phyloP scores from a whole-genome alignment of 768 basidiomycete species.

The Boletales sp. region DNA sequence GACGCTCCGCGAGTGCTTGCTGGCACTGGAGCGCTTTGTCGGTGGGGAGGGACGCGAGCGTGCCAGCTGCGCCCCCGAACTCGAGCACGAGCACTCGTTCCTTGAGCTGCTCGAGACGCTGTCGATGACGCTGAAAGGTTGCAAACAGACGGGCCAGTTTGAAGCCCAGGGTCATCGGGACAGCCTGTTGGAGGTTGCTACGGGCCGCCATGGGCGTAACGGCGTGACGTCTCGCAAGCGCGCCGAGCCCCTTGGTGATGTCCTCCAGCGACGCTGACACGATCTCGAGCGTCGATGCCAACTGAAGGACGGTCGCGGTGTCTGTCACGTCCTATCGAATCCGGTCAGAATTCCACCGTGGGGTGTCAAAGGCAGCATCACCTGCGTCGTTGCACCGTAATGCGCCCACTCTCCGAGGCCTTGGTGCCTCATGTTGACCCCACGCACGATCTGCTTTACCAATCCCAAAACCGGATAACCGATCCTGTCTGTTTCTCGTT shows the following conservation, averaged over 20 bases:
- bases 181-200: conserved; percentile 47
- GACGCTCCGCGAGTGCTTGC: conserved; percentile 13
- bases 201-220: conserved; percentile 44
- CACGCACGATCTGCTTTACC: conserved; percentile 40
- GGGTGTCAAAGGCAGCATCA: conserved; percentile 6
- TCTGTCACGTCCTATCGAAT: conserved; percentile 43
- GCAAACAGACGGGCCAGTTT: conserved; percentile 43
- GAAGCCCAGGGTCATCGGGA: conserved; percentile 46
- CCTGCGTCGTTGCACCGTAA: conserved; percentile 50
- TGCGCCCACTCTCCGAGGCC: conserved; percentile 46
- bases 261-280: conserved; percentile 26
- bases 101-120: conserved; percentile 35
- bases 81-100: conserved; percentile 39
- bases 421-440: conserved; percentile 30
- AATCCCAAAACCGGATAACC: conserved; percentile 45
- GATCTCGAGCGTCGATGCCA: conserved; percentile 37
- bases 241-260: conserved; percentile 29
- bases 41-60: conserved; percentile 41
- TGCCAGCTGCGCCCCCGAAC: conserved; percentile 46
- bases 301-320: conserved; percentile 42
- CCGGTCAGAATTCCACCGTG: not conserved
- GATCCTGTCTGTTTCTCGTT: conserved; percentile 38
- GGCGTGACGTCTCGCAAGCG: conserved; percentile 30
- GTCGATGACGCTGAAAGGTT: conserved; percentile 40
- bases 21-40: conserved; percentile 31